Percentiles rank a stretch among this genome's conserved stretches.
phyloP scores from a whole-genome alignment of 306 rosid genomes.

The Senna siamea region DNA sequence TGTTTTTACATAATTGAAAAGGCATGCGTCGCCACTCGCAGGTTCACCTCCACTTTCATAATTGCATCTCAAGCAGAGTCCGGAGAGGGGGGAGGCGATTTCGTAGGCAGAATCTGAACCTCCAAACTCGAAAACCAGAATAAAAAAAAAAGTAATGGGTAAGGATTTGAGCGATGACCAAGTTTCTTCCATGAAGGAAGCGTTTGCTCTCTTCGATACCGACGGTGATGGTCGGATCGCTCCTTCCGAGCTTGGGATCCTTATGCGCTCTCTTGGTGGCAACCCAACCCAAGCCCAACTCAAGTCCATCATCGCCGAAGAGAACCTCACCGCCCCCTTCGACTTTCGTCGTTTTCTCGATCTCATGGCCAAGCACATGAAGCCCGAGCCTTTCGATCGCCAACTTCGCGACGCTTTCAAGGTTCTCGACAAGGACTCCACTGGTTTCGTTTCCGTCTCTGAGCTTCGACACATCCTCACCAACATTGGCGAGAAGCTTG shows the following conservation, averaged over 20 bases:
- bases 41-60: too few relatives aligned
- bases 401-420: conserved; percentile 80
- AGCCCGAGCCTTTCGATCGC: conserved; percentile 76
- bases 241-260: conserved; percentile 96
- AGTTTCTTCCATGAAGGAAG: conserved; percentile 89
- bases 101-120: too few relatives aligned
- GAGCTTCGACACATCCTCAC: conserved; percentile 92
- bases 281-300: conserved; percentile 99
- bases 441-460: conserved; percentile 63
- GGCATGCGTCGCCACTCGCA: too few relatives aligned
- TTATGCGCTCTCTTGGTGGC: conserved; percentile 95
- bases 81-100: too few relatives aligned
- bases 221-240: conserved; percentile 92
- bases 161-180: conserved; percentile 96
- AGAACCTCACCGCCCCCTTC: conserved; percentile 62
- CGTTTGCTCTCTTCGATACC: conserved; percentile 89
- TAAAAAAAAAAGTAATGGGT: conserved; percentile 55
- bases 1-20: too few relatives aligned
- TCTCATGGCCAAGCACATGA: conserved; percentile 75
- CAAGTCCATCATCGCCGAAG: conserved; percentile 68
- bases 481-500: conserved; percentile 82
- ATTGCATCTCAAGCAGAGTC: too few relatives aligned
- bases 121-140: conserved; percentile 35
- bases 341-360: conserved; percentile 71
- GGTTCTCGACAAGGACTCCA: conserved; percentile 73